Evolutionary conservation across 139 green algal genomes (phyloP), one percentile per base, ranked within the genome.

Genomic region (Micromonas pusilla): DNA sequence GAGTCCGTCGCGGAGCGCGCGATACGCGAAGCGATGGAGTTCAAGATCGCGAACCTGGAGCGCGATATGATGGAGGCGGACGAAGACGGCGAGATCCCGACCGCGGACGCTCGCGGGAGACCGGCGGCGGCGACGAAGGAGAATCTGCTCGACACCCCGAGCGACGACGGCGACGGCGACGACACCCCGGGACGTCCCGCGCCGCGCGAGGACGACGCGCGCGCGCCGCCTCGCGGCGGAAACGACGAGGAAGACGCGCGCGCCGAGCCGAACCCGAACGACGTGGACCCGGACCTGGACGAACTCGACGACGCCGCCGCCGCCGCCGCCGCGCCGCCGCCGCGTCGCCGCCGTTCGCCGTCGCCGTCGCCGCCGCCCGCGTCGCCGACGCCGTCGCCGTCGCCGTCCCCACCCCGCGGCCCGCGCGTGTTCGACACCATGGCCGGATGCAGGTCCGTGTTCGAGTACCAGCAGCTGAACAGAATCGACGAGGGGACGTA

Each of bases 401-500:
- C n/a, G n/a, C n/a, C n/a, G n/a, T n/a, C n/a, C n/a, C n/a, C n/a
- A n/a, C n/a, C n/a, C n/a, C n/a, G n/a, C n/a, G n/a, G 45, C 45
- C 23, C 36, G 30, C n/a, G 28, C 21, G 4, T 21, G 30, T 39
- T 72, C n/a, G 30, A 75, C 33, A 60, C 33, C 1, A 53, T 63
- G 36, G 23, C 52, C n/a, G 37, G 37, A 19, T 97, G 92, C 81
- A 84, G 93, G 3, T 85, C 77, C 37, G 94, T 97, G 67, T 88
- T 97, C 39, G 81, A 89, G 37, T 97, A 92, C 73, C 89, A 97
- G 79, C 33, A 70, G 63, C 81, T 97, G 0, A 93, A 92, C 80
- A 74, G 83, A 21, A 93, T 97, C 73, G 81, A 79, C 23, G 92
- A 96, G 78, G 90, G 93, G 26, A 96, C 92, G 19, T 97, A 97